Conservation (phyloP, 495 filamentous ascomycete genomes). For the Penicillium atrosanguineum region DNA sequence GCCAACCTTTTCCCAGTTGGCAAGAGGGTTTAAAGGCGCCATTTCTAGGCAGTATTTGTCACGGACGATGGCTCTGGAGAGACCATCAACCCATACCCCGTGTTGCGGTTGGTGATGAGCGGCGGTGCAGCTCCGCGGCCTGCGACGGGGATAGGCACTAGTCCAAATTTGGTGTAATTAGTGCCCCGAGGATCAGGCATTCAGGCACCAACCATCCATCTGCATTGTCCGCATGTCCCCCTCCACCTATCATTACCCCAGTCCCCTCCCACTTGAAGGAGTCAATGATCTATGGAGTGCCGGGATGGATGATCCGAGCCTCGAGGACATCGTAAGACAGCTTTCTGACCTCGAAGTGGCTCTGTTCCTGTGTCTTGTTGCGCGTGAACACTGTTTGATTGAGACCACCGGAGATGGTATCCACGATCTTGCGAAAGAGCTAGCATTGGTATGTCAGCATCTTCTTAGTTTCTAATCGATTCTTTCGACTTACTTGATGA, state of each 20-base stretch:
- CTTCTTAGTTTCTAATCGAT: not conserved
- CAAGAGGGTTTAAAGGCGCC: slow-evolving; percentile 63
- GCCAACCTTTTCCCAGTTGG: slow-evolving; percentile 90
- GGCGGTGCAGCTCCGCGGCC: slow-evolving; percentile 14
- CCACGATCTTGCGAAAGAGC: slow-evolving; percentile 65
- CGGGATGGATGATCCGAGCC: slow-evolving; percentile 58
- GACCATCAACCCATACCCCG: slow-evolving; percentile 18
- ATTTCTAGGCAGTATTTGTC: slow-evolving; percentile 21
- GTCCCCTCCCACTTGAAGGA: not conserved
- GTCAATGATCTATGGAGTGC: slow-evolving; percentile 7
- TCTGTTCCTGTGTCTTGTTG: slow-evolving; percentile 71
- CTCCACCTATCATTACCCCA: slow-evolving; percentile 1
- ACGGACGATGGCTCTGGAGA: slow-evolving; percentile 13
- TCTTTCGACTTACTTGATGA: slow-evolving; percentile 1
- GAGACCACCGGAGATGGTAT: slow-evolving; percentile 62
- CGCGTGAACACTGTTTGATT: slow-evolving; percentile 84
- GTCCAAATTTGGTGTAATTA: slow-evolving; percentile 7
- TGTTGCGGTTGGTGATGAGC: slow-evolving; percentile 23
- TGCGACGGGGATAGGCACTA: slow-evolving; percentile 14
- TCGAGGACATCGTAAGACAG: slow-evolving; percentile 64
- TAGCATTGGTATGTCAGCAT: slow-evolving; percentile 56
- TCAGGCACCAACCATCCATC: slow-evolving; percentile 9
- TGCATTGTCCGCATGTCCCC: not conserved
- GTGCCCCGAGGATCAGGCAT: slow-evolving; percentile 6
- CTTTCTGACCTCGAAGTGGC: slow-evolving; percentile 90